Percentiles rank a stretch among this genome's conserved stretches.
Conservation (phyloP, 1,284 basidiomycete genomes). For the Cerrena zonata region DNA sequence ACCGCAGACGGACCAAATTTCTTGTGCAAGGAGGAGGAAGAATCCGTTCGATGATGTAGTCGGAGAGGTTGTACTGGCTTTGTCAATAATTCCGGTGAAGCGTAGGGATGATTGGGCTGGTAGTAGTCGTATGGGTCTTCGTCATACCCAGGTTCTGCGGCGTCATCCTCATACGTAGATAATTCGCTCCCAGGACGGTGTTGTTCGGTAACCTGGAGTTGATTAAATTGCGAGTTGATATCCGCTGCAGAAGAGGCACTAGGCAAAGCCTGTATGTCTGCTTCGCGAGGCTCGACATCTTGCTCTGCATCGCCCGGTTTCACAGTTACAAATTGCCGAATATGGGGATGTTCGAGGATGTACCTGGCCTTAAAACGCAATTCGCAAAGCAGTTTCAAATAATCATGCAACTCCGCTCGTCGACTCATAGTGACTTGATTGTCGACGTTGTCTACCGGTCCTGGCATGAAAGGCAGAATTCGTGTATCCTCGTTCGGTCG, state of each 20-base stretch:
- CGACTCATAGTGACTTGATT: slow-evolving; percentile 80
- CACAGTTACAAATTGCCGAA: slow-evolving; percentile 81
- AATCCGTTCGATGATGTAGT: slow-evolving; percentile 10
- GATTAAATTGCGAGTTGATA: slow-evolving; percentile 18
- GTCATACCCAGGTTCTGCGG: slow-evolving; percentile 11
- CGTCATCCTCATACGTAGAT: slow-evolving; percentile 24
- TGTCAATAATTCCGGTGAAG: background rate
- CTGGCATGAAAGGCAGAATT: slow-evolving; percentile 93
- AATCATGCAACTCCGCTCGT: slow-evolving; percentile 82
- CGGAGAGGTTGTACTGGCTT: background rate
- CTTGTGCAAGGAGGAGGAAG: slow-evolving; percentile 11
- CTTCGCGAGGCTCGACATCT: slow-evolving; percentile 52
- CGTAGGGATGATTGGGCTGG: slow-evolving; percentile 5
- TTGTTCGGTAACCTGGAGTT: slow-evolving; percentile 5
- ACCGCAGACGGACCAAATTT: background rate
- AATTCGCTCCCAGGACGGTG: slow-evolving; percentile 20
- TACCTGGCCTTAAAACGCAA: slow-evolving; percentile 66
- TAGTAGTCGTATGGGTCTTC: slow-evolving; percentile 15
- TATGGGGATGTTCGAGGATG: slow-evolving; percentile 75
- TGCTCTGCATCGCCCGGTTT: slow-evolving; percentile 84
- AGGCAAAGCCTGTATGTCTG: slow-evolving; percentile 50
- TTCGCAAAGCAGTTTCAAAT: slow-evolving; percentile 74
- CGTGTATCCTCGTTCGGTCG: slow-evolving; percentile 58
- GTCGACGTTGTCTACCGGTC: slow-evolving; percentile 81
- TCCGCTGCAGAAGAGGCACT: slow-evolving; percentile 33